Conservation (phyloP, 371 early-diverging fungal genomes). For the Conidiobolus incongruus region DNA sequence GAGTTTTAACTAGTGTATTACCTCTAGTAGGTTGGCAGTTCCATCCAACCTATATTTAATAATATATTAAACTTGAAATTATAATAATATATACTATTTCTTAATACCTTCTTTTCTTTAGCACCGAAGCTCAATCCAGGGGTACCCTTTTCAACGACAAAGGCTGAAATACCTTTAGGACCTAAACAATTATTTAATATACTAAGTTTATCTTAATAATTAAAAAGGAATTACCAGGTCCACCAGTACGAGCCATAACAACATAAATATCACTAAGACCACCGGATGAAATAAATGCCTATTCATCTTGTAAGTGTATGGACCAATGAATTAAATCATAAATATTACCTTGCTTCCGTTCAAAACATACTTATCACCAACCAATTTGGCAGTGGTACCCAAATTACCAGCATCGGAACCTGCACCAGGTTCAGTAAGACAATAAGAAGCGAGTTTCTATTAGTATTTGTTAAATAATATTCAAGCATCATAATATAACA, state of each 20-base stretch:
- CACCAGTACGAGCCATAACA: conserved; percentile 42
- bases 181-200: conserved; percentile 9
- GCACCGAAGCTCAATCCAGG: conserved; percentile 34
- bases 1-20: neutral
- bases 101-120: conserved; percentile 22
- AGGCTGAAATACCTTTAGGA: conserved; percentile 28
- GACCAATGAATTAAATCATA: too few relatives aligned
- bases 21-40: conserved; percentile 27
- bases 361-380: conserved; percentile 40
- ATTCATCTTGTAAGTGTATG: too few relatives aligned
- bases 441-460: conserved; percentile 23
- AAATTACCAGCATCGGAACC: conserved; percentile 56
- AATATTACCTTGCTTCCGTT: conserved; percentile 71
- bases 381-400: conserved; percentile 33
- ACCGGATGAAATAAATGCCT: conserved; percentile 37
- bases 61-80: too few relatives aligned
- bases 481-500: neutral
- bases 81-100: too few relatives aligned
- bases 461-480: neutral
- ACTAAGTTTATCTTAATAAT: neutral
- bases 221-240: conserved; percentile 5
- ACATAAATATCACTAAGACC: conserved; percentile 31
- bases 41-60: conserved; percentile 26
- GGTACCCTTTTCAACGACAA: conserved; percentile 28
- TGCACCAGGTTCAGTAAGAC: conserved; percentile 52